Conservation (phyloP, 2,329 filamentous ascomycete species). For the Spiromastix sp. region DNA sequence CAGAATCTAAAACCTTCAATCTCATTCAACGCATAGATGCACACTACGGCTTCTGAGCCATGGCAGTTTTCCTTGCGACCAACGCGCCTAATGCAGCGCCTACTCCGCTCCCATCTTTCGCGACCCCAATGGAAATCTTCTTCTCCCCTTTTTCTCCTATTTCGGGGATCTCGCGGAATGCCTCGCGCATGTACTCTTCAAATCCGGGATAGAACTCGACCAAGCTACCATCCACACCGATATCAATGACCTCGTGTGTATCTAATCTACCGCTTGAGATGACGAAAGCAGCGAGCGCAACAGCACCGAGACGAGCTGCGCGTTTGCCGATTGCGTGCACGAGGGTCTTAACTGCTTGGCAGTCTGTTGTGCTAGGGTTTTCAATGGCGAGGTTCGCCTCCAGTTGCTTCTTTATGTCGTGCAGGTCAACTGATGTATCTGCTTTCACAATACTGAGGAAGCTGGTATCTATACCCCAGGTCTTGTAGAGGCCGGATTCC, state of each 20-base stretch:
- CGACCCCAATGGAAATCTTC: slow-evolving; percentile 86
- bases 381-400: slow-evolving; percentile 67
- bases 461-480: slow-evolving; percentile 86
- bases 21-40: too few species aligned
- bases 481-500: slow-evolving; percentile 58
- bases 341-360: slow-evolving; percentile 75
- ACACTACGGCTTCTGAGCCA: too few species aligned
- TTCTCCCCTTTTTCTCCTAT: slow-evolving; percentile 72
- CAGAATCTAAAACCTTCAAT: too few species aligned
- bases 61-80: slow-evolving; percentile 60
- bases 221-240: slow-evolving; percentile 88
- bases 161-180: slow-evolving; percentile 62
- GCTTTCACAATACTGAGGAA: slow-evolving; percentile 80
- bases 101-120: slow-evolving; percentile 93
- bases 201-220: slow-evolving; percentile 96
- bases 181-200: slow-evolving; percentile 76
- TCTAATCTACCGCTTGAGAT: slow-evolving; percentile 66
- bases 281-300: slow-evolving; percentile 76
- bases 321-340: slow-evolving; percentile 77
- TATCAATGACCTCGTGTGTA: slow-evolving; percentile 64
- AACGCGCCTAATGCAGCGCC: slow-evolving; percentile 91
- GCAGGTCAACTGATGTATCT: slow-evolving; percentile 63
- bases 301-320: slow-evolving; percentile 75
- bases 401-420: slow-evolving; percentile 65
- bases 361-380: slow-evolving; percentile 70